These are phyloP conservation scores for Ophiostoma himal-ulmi DNA, from an alignment of 2,329 filamentous ascomycete genomes.

Conservation along the genomic window DNA sequence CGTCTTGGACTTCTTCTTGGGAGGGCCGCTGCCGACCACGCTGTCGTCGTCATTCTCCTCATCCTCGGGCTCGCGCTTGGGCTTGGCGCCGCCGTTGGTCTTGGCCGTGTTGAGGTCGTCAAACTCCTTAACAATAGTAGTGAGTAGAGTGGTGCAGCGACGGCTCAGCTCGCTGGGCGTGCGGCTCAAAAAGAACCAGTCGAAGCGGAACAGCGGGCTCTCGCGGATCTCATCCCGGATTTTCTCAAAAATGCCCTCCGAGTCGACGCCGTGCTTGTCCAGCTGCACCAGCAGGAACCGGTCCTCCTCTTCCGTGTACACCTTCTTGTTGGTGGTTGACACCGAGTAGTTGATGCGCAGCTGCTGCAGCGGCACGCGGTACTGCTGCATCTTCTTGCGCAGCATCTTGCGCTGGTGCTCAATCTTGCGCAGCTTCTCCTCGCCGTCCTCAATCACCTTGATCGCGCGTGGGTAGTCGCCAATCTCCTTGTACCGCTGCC, in stretches of 20 bases:
- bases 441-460: conserved; percentile 83
- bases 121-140: conserved; percentile 91
- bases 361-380: conserved; percentile 94
- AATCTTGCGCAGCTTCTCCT: conserved; percentile 81
- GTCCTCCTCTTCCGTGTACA: conserved; percentile 98
- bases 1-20: conserved; percentile 87
- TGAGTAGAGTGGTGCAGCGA: conserved; percentile 87
- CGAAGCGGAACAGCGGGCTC: conserved; percentile 90
- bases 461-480: conserved; percentile 84
- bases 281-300: conserved; percentile 90
- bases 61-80: conserved; percentile 70
- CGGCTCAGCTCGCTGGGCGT: conserved; percentile 89
- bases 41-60: conserved; percentile 81
- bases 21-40: conserved; percentile 72
- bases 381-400: conserved; percentile 90
- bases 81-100: conserved; percentile 56
- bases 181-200: conserved; percentile 97
- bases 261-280: conserved; percentile 86
- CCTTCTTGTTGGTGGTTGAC: conserved; percentile 98
- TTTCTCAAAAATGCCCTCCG: conserved; percentile 81
- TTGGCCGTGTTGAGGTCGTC: conserved; percentile 57
- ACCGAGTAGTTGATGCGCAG: conserved; percentile 99
- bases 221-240: conserved; percentile 97
- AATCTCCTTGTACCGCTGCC: conserved; percentile 90
- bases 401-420: conserved; percentile 91